These are phyloP conservation scores for Aureobasidium sp. DNA, from an alignment of 2,329 filamentous ascomycete genomes.

Conservation along the genomic window DNA sequence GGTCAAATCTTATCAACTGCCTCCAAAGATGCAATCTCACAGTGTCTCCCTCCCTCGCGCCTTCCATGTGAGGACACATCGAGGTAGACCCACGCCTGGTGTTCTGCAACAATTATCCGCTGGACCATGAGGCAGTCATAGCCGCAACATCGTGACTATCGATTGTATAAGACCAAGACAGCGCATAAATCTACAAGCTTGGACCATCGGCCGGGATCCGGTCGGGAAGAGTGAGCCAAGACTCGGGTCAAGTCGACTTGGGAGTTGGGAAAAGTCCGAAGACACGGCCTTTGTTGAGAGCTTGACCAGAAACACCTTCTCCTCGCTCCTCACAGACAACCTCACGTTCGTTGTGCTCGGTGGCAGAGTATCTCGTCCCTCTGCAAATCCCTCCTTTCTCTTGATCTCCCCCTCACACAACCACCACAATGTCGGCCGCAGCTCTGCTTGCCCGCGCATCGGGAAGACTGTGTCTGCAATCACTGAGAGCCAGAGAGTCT, in stretches of 20 bases:
- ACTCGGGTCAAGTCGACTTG: neutral
- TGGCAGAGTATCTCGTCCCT: constrained; percentile 18
- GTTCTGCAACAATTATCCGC: too few species aligned
- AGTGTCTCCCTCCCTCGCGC: too few species aligned
- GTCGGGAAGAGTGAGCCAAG: too few species aligned
- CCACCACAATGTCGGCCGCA: constrained; percentile 47
- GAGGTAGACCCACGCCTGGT: too few species aligned
- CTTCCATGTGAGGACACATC: too few species aligned
- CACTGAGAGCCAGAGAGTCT: constrained; percentile 29
- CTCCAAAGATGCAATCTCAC: too few species aligned
- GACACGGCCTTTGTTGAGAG: constrained; percentile 15
- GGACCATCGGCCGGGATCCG: too few species aligned
- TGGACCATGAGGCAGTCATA: too few species aligned
- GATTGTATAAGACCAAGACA: too few species aligned
- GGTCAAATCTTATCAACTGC: too few species aligned
- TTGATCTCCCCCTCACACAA: constrained; percentile 15
- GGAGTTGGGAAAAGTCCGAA: constrained; percentile 4
- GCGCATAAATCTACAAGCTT: too few species aligned
- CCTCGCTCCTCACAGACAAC: neutral
- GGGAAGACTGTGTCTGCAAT: constrained; percentile 35
- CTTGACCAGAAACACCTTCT: constrained; percentile 4
- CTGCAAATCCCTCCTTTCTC: constrained; percentile 19
- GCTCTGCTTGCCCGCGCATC: constrained; percentile 41
- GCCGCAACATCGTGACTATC: too few species aligned
- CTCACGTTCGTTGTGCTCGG: constrained; percentile 12